These are phyloP conservation scores for Leccinellum rugosiceps DNA, from an alignment of 768 basidiomycete genomes.

Conservation along the genomic window DNA sequence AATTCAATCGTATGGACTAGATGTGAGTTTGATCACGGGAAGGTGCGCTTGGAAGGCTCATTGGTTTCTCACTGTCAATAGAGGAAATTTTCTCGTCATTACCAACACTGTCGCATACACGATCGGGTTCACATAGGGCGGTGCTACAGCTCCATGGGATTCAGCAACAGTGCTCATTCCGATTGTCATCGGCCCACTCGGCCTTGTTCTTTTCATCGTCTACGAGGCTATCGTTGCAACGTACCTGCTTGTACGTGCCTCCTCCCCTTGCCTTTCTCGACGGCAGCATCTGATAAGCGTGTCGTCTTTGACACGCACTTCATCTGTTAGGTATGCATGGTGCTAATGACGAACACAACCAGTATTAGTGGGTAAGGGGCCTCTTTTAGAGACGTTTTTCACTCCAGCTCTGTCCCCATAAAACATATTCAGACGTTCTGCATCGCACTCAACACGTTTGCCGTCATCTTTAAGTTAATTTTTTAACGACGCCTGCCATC, in stretches of 20 bases:
- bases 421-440: constrained; percentile 34
- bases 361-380: constrained; percentile 24
- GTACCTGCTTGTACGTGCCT: constrained; percentile 32
- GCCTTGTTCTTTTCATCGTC: constrained; percentile 33
- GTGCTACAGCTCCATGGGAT: constrained; percentile 39
- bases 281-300: background rate
- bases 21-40: constrained; percentile 25
- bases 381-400: background rate
- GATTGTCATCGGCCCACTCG: constrained; percentile 37
- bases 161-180: constrained; percentile 40
- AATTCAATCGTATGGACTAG: constrained; percentile 37
- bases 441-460: constrained; percentile 17
- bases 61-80: constrained; percentile 5
- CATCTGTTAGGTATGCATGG: constrained; percentile 30
- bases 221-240: constrained; percentile 35
- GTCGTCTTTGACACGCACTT: background rate
- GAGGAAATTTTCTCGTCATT: constrained; percentile 37
- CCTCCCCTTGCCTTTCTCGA: background rate
- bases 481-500: background rate
- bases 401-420: background rate
- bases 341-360: constrained; percentile 32
- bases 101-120: constrained; percentile 25
- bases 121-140: constrained; percentile 42
- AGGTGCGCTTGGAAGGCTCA: background rate
- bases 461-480: constrained; percentile 21